Evolutionary conservation across 164 flowering plant species (phyloP), one percentile per base, ranked within the genome.

Genomic region (Magnolia changhungtana): DNA sequence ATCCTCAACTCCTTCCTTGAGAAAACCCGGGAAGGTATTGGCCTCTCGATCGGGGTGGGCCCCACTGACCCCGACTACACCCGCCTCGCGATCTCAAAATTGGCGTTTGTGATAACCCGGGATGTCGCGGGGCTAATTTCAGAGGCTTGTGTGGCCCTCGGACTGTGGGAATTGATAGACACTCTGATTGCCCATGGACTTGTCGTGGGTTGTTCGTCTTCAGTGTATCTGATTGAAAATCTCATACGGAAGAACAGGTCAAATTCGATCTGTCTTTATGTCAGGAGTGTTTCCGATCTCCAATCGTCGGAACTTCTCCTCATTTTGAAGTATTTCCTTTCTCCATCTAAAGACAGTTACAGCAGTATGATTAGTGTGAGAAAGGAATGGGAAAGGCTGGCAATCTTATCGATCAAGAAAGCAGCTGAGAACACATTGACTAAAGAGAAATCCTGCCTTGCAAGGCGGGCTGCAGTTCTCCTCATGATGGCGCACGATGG

Each of bases 401-500:
- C 88, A 2, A 49, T 82, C 21, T 63, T 72, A 16, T 92, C 92
- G 2, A 79, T 90, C 9, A 1, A 55, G 16, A 9, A 11, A 55
- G 61, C 61, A 9, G 61, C 61, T 11, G 92, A 89, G 69, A 88
- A 76, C 79, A 88, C 81, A 0, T 69, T 66, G 0, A 80, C 80
- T 0, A 77, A 66, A 67, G 81, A 83, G 75, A 81, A 81, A 14
- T 29, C 74, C 18, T 29, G 0, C 0, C 50, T 87, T 66, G 94
- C 91, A 0, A 90, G 84, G 78, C 88, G 85, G 27, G 94, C 97
- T 59, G 78, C 97, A 0, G 45, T 92, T 63, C 72, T 90, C 78
- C 87, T 96, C 13, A 88, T 90, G 94, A 16, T 91, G 24, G 99
- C 95, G 0, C 80, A 90, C 80, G 99, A 96, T 77, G 93, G 87